phyloP scores from a whole-genome alignment of 2,329 filamentous ascomycete genomes.

The Tympanopsis confertula region DNA sequence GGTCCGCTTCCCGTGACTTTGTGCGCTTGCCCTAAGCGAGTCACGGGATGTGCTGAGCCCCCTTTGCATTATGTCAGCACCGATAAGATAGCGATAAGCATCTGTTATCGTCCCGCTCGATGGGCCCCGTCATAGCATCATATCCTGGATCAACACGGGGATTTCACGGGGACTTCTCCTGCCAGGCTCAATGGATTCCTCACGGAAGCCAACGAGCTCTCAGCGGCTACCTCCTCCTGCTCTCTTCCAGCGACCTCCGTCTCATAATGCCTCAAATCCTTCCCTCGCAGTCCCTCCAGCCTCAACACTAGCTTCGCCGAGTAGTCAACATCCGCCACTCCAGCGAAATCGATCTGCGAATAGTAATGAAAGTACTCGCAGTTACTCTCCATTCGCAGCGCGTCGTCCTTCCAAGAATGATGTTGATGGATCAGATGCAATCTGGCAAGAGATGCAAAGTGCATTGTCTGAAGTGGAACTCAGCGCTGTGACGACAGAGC shows the following conservation, averaged over 20 bases:
- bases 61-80: background rate
- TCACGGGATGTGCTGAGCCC: background rate
- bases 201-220: background rate
- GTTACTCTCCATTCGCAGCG: background rate
- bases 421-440: background rate
- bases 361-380: background rate
- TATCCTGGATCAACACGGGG: background rate
- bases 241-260: background rate
- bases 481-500: background rate
- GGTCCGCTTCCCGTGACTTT: background rate
- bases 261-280: conserved; percentile 1
- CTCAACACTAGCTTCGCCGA: background rate
- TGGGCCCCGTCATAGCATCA: background rate
- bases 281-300: background rate
- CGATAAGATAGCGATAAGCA: conserved; percentile 1
- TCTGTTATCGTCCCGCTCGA: background rate
- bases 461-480: background rate
- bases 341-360: background rate
- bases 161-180: background rate
- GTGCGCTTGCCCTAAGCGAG: conserved; percentile 1
- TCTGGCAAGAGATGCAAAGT: conserved; percentile 1
- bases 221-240: background rate
- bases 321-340: background rate
- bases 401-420: background rate
- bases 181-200: background rate